These are phyloP conservation scores for Lachnellula subtilissima DNA, from an alignment of 2,329 filamentous ascomycete species.

Conservation along the genomic window DNA sequence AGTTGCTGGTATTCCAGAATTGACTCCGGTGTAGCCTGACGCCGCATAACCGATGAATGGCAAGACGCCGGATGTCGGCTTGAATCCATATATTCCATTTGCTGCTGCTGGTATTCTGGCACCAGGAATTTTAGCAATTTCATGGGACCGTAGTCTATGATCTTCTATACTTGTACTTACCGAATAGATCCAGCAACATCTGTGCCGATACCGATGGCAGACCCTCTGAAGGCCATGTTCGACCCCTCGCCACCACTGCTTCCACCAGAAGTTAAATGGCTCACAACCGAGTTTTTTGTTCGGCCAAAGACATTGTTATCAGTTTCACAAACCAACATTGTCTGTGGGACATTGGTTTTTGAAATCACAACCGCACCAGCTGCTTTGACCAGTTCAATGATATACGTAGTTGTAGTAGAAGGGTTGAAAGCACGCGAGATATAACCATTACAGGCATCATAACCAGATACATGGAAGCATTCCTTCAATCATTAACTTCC, in stretches of 20 bases:
- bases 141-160: constrained; percentile 48
- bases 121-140: constrained; percentile 75
- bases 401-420: constrained; percentile 49
- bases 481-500: constrained; percentile 53
- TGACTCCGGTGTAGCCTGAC: constrained; percentile 32
- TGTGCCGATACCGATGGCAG: constrained; percentile 76
- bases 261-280: constrained; percentile 76
- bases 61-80: constrained; percentile 30
- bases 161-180: constrained; percentile 51
- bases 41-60: constrained; percentile 32
- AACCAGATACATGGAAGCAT: constrained; percentile 51
- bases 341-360: constrained; percentile 66
- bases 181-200: constrained; percentile 87
- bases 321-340: constrained; percentile 49
- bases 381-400: constrained; percentile 53
- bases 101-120: constrained; percentile 28
- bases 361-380: constrained; percentile 54
- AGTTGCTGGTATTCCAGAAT: constrained; percentile 80
- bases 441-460: constrained; percentile 52
- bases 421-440: constrained; percentile 49
- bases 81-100: constrained; percentile 31
- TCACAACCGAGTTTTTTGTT: constrained; percentile 65
- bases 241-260: constrained; percentile 69
- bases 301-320: constrained; percentile 59
- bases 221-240: constrained; percentile 68